Conservation (phyloP, 2,329 filamentous ascomycete species). For the Xylariomycetidae sp. region DNA sequence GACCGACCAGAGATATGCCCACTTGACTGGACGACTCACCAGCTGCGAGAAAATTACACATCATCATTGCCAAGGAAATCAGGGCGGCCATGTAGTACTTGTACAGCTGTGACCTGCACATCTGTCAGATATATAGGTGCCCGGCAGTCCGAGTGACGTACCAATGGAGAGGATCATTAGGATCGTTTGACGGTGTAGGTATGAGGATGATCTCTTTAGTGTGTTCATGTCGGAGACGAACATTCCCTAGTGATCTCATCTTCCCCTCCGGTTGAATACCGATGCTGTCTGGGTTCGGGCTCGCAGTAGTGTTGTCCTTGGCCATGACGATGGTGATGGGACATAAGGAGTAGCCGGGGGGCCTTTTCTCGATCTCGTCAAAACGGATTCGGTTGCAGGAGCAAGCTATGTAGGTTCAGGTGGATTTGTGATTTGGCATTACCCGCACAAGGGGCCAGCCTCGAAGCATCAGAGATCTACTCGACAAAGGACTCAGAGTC, state of each 20-base stretch:
- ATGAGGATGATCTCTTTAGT: slow-evolving; percentile 33
- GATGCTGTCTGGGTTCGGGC: slow-evolving; percentile 2
- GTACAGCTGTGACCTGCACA: slow-evolving; percentile 36
- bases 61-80: slow-evolving; percentile 48
- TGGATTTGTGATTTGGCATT: too few relatives aligned
- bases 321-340: slow-evolving; percentile 4
- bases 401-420: too few relatives aligned
- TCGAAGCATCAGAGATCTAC: too few relatives aligned
- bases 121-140: background rate
- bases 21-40: slow-evolving; percentile 22
- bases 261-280: slow-evolving; percentile 4
- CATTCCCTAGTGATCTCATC: slow-evolving; percentile 32
- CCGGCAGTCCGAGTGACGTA: too few relatives aligned
- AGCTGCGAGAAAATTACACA: slow-evolving; percentile 54
- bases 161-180: slow-evolving; percentile 34
- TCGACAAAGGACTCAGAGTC: too few relatives aligned
- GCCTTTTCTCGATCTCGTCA: too few relatives aligned
- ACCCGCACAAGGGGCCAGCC: too few relatives aligned
- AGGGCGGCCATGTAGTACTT: slow-evolving; percentile 46
- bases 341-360: too few relatives aligned
- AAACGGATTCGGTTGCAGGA: too few relatives aligned
- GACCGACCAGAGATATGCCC: background rate
- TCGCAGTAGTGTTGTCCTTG: slow-evolving; percentile 1
- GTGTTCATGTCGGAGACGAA: slow-evolving; percentile 35
- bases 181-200: slow-evolving; percentile 29